phyloP scores from a whole-genome alignment of 2,329 filamentous ascomycete species.

The Aspergillus felis region DNA sequence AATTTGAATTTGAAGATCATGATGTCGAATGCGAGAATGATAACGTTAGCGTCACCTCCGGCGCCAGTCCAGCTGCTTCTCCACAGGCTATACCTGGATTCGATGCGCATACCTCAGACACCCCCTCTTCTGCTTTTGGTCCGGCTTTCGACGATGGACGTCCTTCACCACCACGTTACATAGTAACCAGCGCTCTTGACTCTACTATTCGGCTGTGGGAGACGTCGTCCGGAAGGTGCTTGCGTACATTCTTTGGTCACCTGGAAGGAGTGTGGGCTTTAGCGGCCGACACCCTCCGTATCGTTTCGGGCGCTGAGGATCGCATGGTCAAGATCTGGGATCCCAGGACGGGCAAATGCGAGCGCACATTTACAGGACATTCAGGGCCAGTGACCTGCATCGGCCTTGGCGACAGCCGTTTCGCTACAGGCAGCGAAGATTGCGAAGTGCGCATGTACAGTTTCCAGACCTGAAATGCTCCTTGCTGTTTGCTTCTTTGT shows the following conservation, averaged over 20 bases:
- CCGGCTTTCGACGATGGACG: constrained; percentile 62
- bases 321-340: constrained; percentile 97
- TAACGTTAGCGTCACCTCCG: constrained; percentile 39
- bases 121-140: constrained; percentile 56
- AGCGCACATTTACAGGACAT: constrained; percentile 88
- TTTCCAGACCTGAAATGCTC: constrained; percentile 48
- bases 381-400: constrained; percentile 89
- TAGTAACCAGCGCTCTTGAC: constrained; percentile 88
- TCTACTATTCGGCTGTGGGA: constrained; percentile 93
- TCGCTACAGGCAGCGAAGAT: constrained; percentile 91
- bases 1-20: constrained; percentile 83
- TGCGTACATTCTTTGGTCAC: constrained; percentile 94
- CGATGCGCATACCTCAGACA: constrained; percentile 18
- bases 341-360: constrained; percentile 82
- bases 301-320: constrained; percentile 88
- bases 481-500: constrained; percentile 3
- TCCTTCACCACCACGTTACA: constrained; percentile 77
- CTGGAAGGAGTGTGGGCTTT: constrained; percentile 95
- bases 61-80: constrained; percentile 24
- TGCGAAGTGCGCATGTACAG: constrained; percentile 83
- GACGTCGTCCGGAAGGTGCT: constrained; percentile 71
- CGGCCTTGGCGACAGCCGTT: constrained; percentile 79
- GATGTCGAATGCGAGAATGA: constrained; percentile 56
- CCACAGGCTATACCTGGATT: constrained; percentile 23
- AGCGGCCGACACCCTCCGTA: constrained; percentile 79